phyloP scores from a whole-genome alignment of 495 filamentous ascomycete species.

The Penicillium waksmanii region DNA sequence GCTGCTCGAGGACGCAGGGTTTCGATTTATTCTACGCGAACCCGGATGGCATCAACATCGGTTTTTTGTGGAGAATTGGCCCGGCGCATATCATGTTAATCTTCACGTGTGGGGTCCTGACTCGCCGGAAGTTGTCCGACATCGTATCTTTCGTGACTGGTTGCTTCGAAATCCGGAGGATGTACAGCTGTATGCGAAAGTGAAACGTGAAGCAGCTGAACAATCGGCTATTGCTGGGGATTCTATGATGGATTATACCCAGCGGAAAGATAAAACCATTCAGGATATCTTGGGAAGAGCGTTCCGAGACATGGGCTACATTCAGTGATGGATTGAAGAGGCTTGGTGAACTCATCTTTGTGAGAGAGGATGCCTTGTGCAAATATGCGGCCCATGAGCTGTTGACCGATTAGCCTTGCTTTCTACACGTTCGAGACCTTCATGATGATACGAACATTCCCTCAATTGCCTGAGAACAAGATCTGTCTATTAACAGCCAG shows the following conservation, averaged over 20 bases:
- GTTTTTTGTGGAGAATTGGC: constrained; percentile 38
- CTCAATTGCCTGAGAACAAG: too few species aligned
- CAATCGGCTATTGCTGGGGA: constrained; percentile 36
- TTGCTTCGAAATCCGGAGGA: constrained; percentile 40
- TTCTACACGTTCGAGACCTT: too few species aligned
- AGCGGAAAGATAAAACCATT: constrained; percentile 44
- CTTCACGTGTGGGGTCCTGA: constrained; percentile 54
- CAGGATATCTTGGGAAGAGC: constrained; percentile 43
- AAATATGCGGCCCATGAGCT: too few species aligned
- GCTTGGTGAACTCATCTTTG: too few species aligned
- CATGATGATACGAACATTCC: too few species aligned
- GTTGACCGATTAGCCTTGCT: too few species aligned
- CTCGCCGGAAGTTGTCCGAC: constrained; percentile 42
- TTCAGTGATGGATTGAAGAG: neutral
- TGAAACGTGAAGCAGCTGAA: constrained; percentile 43
- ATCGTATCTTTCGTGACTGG: constrained; percentile 54
- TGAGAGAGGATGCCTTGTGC: too few species aligned
- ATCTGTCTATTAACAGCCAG: too few species aligned
- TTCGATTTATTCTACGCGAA: constrained; percentile 50
- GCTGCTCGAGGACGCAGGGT: constrained; percentile 45
- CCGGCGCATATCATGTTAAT: constrained; percentile 38
- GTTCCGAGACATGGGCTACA: constrained; percentile 38
- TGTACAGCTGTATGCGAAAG: constrained; percentile 38
- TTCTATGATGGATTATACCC: constrained; percentile 40
- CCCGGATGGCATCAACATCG: constrained; percentile 52